A percentile compares a stretch with the other conserved stretches of the same genome.
Evolutionary conservation across 2,329 filamentous ascomycete species (phyloP).

Genomic region (Penicillium sp.): DNA sequence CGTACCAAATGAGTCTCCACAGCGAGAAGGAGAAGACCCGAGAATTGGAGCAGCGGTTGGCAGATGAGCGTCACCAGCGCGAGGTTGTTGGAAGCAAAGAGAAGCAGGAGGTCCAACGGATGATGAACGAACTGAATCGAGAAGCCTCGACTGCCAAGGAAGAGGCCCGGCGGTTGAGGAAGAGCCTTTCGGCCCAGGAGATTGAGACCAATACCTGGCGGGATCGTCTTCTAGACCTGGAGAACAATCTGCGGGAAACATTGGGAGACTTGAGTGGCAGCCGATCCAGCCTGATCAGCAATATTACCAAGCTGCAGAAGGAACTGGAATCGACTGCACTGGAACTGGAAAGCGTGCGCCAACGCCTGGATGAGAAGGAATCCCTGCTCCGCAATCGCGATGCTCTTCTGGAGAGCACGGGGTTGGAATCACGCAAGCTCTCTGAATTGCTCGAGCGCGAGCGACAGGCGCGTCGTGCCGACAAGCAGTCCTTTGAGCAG

Average conservation of each 20-base stretch:
- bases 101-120: slow-evolving; percentile 90
- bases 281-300: slow-evolving; percentile 75
- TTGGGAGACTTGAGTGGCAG: slow-evolving; percentile 84
- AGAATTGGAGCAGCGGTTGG: slow-evolving; percentile 68
- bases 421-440: slow-evolving; percentile 76
- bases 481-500: slow-evolving; percentile 81
- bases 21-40: slow-evolving; percentile 73
- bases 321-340: slow-evolving; percentile 79
- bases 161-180: slow-evolving; percentile 73
- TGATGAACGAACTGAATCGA: slow-evolving; percentile 85
- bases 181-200: slow-evolving; percentile 75
- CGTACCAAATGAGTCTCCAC: slow-evolving; percentile 69
- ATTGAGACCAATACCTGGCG: slow-evolving; percentile 88
- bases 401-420: slow-evolving; percentile 77
- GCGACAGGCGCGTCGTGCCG: slow-evolving; percentile 73
- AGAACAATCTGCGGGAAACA: slow-evolving; percentile 78
- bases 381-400: slow-evolving; percentile 85
- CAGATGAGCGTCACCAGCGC: slow-evolving; percentile 74
- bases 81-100: slow-evolving; percentile 82
- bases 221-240: slow-evolving; percentile 80
- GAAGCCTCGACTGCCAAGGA: slow-evolving; percentile 79
- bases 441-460: slow-evolving; percentile 89
- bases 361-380: slow-evolving; percentile 81
- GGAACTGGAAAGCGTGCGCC: slow-evolving; percentile 73
- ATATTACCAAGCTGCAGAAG: slow-evolving; percentile 78